Evolutionary conservation across 1,284 basidiomycete genomes (phyloP).

Genomic region (Sutorius eximius): DNA sequence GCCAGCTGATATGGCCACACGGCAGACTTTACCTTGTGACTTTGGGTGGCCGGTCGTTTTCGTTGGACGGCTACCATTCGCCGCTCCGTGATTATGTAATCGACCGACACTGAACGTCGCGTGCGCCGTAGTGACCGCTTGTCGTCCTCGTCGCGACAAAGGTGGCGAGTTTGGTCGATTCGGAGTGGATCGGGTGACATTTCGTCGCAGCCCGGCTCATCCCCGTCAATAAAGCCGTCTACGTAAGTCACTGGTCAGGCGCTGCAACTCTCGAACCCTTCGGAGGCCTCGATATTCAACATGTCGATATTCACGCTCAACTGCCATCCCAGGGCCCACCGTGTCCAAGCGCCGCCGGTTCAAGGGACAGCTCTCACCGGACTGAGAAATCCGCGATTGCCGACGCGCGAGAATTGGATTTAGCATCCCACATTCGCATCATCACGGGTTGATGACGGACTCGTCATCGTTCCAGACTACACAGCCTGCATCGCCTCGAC

Average conservation of each 20-base stretch:
- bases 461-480: background rate
- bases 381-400: background rate
- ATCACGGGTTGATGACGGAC: background rate
- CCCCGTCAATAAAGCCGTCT: background rate
- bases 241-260: background rate
- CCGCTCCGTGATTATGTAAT: slow-evolving; percentile 13
- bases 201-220: background rate
- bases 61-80: slow-evolving; percentile 1
- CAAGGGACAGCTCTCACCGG: background rate
- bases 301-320: too few species aligned
- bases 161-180: background rate
- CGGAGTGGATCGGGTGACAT: background rate
- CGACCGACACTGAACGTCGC: background rate
- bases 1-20: slow-evolving; percentile 3
- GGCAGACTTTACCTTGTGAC: slow-evolving; percentile 5
- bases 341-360: background rate
- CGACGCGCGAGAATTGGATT: background rate
- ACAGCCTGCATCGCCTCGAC: background rate
- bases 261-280: too few species aligned
- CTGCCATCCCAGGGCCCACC: too few species aligned
- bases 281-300: too few species aligned
- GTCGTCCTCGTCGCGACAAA: too few species aligned
- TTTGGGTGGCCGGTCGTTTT: background rate
- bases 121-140: too few species aligned
- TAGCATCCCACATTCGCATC: background rate